phyloP scores from a whole-genome alignment of 1,284 basidiomycete species.

The Chiua sp. region DNA sequence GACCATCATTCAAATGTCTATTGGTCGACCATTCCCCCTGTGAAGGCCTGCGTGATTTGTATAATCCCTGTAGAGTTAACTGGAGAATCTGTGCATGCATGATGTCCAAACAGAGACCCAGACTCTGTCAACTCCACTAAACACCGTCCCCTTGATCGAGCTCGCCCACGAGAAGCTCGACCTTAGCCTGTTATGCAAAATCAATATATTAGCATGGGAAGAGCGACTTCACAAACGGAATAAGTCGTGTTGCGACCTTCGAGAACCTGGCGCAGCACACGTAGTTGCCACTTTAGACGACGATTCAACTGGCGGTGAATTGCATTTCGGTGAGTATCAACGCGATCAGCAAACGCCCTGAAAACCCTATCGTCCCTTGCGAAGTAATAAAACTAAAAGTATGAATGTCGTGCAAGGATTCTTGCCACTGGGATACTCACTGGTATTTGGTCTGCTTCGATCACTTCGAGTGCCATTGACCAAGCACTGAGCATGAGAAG shows the following conservation, averaged over 20 bases:
- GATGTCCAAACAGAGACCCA: too few relatives aligned
- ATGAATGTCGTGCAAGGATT: constrained; percentile 9
- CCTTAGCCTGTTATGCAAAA: constrained; percentile 57
- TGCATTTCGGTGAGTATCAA: constrained; percentile 56
- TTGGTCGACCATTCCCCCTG: not conserved
- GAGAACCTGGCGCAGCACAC: constrained; percentile 61
- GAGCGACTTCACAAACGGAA: constrained; percentile 51
- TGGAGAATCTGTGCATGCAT: too few relatives aligned
- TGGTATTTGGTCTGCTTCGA: constrained; percentile 66
- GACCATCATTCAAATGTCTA: not conserved
- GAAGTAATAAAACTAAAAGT: constrained; percentile 71
- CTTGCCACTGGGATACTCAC: constrained; percentile 43
- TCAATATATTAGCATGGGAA: constrained; percentile 9
- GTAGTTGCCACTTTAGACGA: constrained; percentile 73
- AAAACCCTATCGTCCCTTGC: constrained; percentile 83
- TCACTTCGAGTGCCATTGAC: constrained; percentile 58
- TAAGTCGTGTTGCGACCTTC: constrained; percentile 69
- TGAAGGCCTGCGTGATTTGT: not conserved
- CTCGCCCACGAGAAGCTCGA: constrained; percentile 62
- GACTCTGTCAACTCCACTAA: too few relatives aligned
- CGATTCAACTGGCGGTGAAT: constrained; percentile 57
- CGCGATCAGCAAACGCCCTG: constrained; percentile 65
- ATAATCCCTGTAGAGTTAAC: constrained; percentile 4
- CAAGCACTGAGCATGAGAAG: constrained; percentile 77
- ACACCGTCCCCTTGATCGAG: constrained; percentile 65